Conservation (phyloP, 345 rosid species). For the Combretum micranthum region DNA sequence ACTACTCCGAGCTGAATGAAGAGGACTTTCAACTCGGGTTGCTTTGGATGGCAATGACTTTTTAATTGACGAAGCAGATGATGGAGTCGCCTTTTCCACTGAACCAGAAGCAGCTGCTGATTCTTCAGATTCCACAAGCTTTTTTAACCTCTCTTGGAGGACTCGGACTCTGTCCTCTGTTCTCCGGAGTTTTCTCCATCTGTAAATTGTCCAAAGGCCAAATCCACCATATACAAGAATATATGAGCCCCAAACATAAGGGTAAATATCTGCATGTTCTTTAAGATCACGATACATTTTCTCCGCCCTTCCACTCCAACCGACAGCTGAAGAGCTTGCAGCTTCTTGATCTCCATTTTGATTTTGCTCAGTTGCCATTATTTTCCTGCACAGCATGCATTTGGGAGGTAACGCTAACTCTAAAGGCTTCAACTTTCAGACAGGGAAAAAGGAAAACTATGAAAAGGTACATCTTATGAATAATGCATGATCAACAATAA, state of each 20-base stretch:
- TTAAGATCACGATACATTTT: conserved; percentile 50
- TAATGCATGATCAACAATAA: no score
- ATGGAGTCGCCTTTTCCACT: conserved; percentile 22
- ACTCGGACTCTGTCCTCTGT: conserved; percentile 83
- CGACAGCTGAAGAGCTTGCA: conserved; percentile 20
- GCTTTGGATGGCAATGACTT: no score
- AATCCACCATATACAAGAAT: conserved; percentile 79
- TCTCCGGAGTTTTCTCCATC: conserved; percentile 83
- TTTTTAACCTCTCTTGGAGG: conserved; percentile 59
- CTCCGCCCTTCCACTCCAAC: conserved; percentile 33
- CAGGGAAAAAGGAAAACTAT: no score
- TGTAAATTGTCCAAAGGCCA: conserved; percentile 56
- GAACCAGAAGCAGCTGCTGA: conserved; percentile 32
- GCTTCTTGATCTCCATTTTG: conserved; percentile 24
- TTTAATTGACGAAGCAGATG: background rate
- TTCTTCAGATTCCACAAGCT: conserved; percentile 49
- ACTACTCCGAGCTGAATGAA: no score
- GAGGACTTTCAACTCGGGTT: no score
- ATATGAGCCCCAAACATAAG: conserved; percentile 91
- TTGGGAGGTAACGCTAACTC: no score
- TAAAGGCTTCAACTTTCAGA: no score
- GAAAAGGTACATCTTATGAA: no score
- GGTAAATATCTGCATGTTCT: conserved; percentile 77
- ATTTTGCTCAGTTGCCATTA: conserved; percentile 31
- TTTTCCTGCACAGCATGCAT: background rate